These are phyloP conservation scores for Grammothele lineata DNA, from an alignment of 768 basidiomycete genomes.

Conservation along the genomic window DNA sequence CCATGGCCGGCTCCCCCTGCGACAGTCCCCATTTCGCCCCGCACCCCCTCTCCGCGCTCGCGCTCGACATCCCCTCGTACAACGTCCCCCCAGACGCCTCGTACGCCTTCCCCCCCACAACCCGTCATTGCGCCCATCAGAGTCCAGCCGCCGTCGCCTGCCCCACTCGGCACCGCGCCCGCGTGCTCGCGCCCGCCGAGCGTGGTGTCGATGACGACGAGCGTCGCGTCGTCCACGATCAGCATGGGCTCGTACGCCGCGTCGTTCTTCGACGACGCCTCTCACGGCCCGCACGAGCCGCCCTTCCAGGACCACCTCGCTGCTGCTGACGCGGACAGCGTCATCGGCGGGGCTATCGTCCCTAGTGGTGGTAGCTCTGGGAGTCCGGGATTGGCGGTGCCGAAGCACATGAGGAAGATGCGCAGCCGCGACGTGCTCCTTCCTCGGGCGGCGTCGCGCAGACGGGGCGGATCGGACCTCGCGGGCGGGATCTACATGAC, in stretches of 20 bases:
- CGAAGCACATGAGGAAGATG: slow-evolving; percentile 14
- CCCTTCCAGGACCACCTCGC: slow-evolving; percentile 22
- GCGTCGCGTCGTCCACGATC: slow-evolving; percentile 21
- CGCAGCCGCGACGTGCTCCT: slow-evolving; percentile 19
- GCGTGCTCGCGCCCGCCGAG: slow-evolving; percentile 10
- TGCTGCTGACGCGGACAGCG: slow-evolving; percentile 3
- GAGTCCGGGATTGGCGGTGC: slow-evolving; percentile 9
- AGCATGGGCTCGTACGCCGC: slow-evolving; percentile 17
- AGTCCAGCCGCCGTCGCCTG: slow-evolving; percentile 13
- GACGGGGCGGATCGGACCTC: slow-evolving; percentile 9
- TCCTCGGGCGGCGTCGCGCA: slow-evolving; percentile 7
- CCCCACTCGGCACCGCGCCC: slow-evolving; percentile 4
- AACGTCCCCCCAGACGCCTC: too few relatives aligned
- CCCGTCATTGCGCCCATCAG: slow-evolving; percentile 4
- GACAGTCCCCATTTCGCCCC: slow-evolving; percentile 20
- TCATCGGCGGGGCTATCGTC: too few relatives aligned
- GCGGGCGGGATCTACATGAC: slow-evolving; percentile 26
- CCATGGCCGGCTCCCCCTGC: slow-evolving; percentile 26
- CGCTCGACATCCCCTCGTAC: too few relatives aligned
- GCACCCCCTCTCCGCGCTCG: slow-evolving; percentile 13
- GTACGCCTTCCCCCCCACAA: not conserved
- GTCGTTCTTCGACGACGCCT: slow-evolving; percentile 15
- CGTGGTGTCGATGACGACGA: slow-evolving; percentile 16
- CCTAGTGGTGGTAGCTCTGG: not conserved
- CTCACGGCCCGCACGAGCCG: too few relatives aligned